Evolutionary conservation across 805 yeast genomes (phyloP), one percentile per base, ranked within the genome.

Genomic region (Wickerhamomyces hampshirensis): DNA sequence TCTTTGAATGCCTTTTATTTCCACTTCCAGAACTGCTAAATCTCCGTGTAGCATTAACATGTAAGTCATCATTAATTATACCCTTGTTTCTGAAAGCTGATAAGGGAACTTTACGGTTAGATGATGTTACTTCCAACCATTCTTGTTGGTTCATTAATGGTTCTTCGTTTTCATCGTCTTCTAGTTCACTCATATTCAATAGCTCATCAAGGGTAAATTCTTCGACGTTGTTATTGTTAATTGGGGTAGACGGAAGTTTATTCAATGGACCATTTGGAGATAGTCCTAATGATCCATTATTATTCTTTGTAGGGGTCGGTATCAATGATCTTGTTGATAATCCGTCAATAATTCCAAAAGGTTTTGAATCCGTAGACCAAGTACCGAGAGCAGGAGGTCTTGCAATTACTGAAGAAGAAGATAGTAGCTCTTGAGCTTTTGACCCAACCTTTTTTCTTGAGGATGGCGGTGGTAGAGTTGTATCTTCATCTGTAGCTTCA

Each of bases 301-400:
- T 21, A 21, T 34, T 34, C 41, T 46, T 35, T n/a, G 37, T 30
- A 5, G 43, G 42, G 28, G 40, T 48, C 4, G 84, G 82, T 44
- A 76, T 65, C 44, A 91, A 65, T 2, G 95, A 82, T 37, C 96
- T 71, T 0, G 98, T 93, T 0, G 95, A 80, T 21, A 86, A 71
- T 5, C 98, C 98, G 58, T 91, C 98, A 53, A 91, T 91, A 40
- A 91, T 87, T 16, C 96, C 94, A 59, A 84, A 87, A 1, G 96
- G 96, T 50, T 86, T 80, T 34, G 75, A 75, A 34, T 81, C 75
- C 5, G 94, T 81, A 24, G 83, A 79, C 94, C 97, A 91, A 3
- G 95, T 82, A 0, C 97, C 98, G 39, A 91, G 66, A 18, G 85
- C 75, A 2, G 98, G 98, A 5, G 98, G 97, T 36, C 95, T 66